Base-by-base conservation (phyloP, 495 filamentous ascomycete species). In the Apodospora peruviana region DNA sequence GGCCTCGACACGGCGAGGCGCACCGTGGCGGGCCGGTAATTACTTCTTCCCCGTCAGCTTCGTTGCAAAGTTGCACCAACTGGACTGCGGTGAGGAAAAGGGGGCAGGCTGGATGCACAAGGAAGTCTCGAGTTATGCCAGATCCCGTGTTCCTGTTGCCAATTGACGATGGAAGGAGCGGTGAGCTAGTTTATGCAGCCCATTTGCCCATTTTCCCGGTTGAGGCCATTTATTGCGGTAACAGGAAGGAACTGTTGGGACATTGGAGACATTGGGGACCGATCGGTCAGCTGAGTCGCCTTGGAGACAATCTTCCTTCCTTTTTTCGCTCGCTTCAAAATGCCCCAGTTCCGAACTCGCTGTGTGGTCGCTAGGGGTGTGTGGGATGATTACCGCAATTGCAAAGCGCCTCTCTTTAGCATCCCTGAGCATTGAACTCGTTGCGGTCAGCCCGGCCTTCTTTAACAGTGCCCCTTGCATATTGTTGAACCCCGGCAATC, bases 281-380 rank as follows among this genome's bases (percentile, higher is more conserved):
- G 59, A 34, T 49, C 50, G 59, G 59, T 62, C 59, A 62, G 59
- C 59, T 62, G 59, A 59, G 55, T 35, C 35, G 16, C n/a, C n/a
- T 21, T 14, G 25, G 40, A 20, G 29, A n/a, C 39, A 25, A 27
- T 35, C 49, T 38, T 43, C 27, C 16, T 32, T 37, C 37, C 14
- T 50, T 46, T 43, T 45, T 41, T 46, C 45, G 19, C 43, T 42
- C 42, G 46, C 11, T 50, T 44, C 50, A 25, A 9, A 17, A 24
- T n/a, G 22, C 22, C 22, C 8, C 40, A 17, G 40, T 11, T n/a
- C 40, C 16, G 16, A 21, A 43, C 22, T 17, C n/a, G 19, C n/a
- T 7, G 36, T 38, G 11, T 16, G 3, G 11, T 7, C 10, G 8
- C 12, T 17, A 38, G n/a, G n/a, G n/a, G n/a, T n/a, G n/a, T n/a